Evolutionary conservation across 2,329 filamentous ascomycete genomes (phyloP).

Genomic region (Thielaviopsis euricoi): DNA sequence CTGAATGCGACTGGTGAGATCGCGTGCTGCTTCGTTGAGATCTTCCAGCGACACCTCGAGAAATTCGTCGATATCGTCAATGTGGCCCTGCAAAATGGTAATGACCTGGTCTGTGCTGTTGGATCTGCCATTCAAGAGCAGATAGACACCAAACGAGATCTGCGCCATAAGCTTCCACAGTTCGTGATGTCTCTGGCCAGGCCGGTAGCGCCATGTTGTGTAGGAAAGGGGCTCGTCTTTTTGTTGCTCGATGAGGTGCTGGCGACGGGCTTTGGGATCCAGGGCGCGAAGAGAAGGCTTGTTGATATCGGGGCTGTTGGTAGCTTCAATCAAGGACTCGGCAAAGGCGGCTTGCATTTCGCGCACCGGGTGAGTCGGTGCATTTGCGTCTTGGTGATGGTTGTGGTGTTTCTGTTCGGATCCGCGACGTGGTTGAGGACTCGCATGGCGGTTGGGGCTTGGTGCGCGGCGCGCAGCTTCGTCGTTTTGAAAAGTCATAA

Average conservation of each 20-base stretch:
- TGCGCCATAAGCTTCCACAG: conserved; percentile 81
- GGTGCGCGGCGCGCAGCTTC: background rate
- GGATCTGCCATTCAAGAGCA: conserved; percentile 69
- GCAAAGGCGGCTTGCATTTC: conserved; percentile 69
- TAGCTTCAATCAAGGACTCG: conserved; percentile 55
- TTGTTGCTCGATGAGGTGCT: conserved; percentile 49
- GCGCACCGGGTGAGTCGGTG: conserved; percentile 49
- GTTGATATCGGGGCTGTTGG: conserved; percentile 12
- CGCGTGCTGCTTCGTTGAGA: conserved; percentile 58
- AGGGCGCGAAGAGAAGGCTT: conserved; percentile 38
- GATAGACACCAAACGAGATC: conserved; percentile 83
- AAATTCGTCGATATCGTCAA: conserved; percentile 87
- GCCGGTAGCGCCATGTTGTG: conserved; percentile 58
- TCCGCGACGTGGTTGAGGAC: no score
- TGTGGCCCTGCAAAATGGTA: conserved; percentile 75
- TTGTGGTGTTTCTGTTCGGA: background rate
- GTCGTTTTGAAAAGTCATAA: conserved; percentile 6
- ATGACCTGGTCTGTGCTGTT: conserved; percentile 82
- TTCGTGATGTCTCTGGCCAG: conserved; percentile 67
- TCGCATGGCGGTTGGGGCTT: no score
- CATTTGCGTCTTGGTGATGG: conserved; percentile 7
- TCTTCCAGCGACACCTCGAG: conserved; percentile 76
- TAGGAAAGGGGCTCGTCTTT: conserved; percentile 56
- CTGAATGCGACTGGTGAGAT: conserved; percentile 65
- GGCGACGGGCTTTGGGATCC: conserved; percentile 45